These are phyloP conservation scores for Cercospora canescens DNA, from an alignment of 2,329 filamentous ascomycete genomes.

Conservation along the genomic window DNA sequence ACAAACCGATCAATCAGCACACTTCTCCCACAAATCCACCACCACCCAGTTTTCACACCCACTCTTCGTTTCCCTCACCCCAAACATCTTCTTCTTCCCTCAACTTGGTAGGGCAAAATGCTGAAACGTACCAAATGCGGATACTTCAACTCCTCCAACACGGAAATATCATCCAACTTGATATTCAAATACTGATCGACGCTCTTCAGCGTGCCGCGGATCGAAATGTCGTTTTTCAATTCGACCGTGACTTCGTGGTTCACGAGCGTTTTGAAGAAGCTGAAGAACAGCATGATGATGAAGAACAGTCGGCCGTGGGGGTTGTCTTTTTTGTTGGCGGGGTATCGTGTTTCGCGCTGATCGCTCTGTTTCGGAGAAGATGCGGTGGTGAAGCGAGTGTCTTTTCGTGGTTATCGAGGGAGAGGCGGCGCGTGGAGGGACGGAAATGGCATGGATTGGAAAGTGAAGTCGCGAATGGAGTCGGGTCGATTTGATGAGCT, in stretches of 20 bases:
- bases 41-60: too few relatives aligned
- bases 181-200: conserved; percentile 99
- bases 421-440: neutral
- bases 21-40: too few relatives aligned
- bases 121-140: conserved; percentile 75
- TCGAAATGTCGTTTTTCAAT: conserved; percentile 98
- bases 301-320: too few relatives aligned
- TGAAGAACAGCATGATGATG: conserved; percentile 26
- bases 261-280: conserved; percentile 52
- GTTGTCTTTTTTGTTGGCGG: neutral
- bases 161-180: conserved; percentile 92
- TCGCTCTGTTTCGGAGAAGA: too few relatives aligned
- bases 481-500: neutral
- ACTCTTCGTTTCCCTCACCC: neutral
- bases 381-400: too few relatives aligned
- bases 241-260: conserved; percentile 97
- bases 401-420: neutral
- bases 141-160: conserved; percentile 91
- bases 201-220: conserved; percentile 91
- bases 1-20: neutral
- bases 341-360: too few relatives aligned
- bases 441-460: neutral
- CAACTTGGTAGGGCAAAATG: neutral
- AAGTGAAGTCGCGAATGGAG: neutral
- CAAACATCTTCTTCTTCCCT: neutral